Conservation (phyloP, 768 basidiomycete species). For the Suillus subluteus region DNA sequence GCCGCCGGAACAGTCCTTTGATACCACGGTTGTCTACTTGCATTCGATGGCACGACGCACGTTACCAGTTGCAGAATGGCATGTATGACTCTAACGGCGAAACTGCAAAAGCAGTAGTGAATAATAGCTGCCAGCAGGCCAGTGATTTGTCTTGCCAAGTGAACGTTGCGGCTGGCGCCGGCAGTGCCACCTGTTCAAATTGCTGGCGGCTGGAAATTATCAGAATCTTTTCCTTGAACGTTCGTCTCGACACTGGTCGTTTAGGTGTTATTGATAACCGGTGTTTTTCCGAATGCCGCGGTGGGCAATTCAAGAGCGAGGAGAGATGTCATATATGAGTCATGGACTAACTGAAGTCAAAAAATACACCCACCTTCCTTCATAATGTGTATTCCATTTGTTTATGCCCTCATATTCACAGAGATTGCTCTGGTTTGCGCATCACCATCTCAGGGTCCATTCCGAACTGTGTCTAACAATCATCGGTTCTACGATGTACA, state of each 20-base stretch:
- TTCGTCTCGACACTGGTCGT: constrained; percentile 31
- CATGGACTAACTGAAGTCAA: not conserved
- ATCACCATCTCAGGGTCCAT: constrained; percentile 35
- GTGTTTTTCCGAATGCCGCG: not conserved
- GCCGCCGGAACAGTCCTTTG: not conserved
- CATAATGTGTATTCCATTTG: constrained; percentile 9
- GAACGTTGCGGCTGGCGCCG: constrained; percentile 2
- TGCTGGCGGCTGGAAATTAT: not conserved
- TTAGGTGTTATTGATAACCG: constrained; percentile 7
- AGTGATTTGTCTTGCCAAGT: not conserved
- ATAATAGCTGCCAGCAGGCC: not conserved
- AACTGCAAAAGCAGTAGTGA: not conserved
- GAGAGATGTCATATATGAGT: not conserved
- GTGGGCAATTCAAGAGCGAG: not conserved
- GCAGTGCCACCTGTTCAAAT: constrained; percentile 1
- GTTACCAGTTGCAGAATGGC: not conserved
- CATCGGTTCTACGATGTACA: constrained; percentile 53
- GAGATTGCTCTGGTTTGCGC: constrained; percentile 19
- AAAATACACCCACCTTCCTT: not conserved
- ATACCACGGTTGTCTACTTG: not conserved
- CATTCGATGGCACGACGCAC: not conserved
- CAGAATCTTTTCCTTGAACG: constrained; percentile 22
- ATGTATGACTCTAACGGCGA: not conserved
- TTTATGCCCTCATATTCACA: constrained; percentile 15
- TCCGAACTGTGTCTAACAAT: constrained; percentile 11